A percentile compares a stretch with the other conserved stretches of the same genome.
These are phyloP conservation scores for Microsporum ferrugineum DNA, from an alignment of 2,329 filamentous ascomycete species.

Conservation along the genomic window DNA sequence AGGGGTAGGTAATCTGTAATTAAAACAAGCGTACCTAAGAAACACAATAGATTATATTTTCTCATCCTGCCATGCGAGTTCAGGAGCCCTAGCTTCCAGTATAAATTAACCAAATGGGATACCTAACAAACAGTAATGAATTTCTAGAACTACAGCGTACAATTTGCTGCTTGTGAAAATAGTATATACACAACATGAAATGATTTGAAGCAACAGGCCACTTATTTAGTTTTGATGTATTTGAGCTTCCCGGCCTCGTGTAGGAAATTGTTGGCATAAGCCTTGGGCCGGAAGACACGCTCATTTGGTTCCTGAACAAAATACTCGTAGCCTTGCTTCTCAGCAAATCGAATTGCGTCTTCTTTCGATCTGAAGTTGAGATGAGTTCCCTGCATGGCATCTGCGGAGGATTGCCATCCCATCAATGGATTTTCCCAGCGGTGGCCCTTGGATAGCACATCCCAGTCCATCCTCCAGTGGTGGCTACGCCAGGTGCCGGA, in stretches of 20 bases:
- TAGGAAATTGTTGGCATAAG: conserved; percentile 92
- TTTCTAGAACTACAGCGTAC: neutral
- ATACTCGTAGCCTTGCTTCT: conserved; percentile 99
- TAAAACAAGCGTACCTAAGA: neutral
- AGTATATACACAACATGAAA: conserved; percentile 10
- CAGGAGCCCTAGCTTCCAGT: no score
- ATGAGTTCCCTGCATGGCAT: conserved; percentile 88
- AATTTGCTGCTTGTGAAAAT: neutral
- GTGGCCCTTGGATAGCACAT: conserved; percentile 80
- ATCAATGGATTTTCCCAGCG: conserved; percentile 98
- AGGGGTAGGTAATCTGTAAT: neutral
- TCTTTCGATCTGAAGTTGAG: conserved; percentile 87
- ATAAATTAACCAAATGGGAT: neutral
- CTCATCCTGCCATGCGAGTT: no score
- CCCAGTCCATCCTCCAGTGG: conserved; percentile 98
- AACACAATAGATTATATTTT: neutral
- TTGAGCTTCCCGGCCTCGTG: conserved; percentile 80
- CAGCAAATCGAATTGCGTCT: conserved; percentile 85
- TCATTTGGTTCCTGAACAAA: conserved; percentile 95
- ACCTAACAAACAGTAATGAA: neutral
- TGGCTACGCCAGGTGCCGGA: conserved; percentile 76
- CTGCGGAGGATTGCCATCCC: conserved; percentile 94
- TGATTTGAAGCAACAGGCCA: conserved; percentile 14
- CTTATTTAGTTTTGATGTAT: conserved; percentile 68
- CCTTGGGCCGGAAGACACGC: conserved; percentile 77